phyloP scores from a whole-genome alignment of 495 filamentous ascomycete genomes.

The Penicillium longicatenatum region DNA sequence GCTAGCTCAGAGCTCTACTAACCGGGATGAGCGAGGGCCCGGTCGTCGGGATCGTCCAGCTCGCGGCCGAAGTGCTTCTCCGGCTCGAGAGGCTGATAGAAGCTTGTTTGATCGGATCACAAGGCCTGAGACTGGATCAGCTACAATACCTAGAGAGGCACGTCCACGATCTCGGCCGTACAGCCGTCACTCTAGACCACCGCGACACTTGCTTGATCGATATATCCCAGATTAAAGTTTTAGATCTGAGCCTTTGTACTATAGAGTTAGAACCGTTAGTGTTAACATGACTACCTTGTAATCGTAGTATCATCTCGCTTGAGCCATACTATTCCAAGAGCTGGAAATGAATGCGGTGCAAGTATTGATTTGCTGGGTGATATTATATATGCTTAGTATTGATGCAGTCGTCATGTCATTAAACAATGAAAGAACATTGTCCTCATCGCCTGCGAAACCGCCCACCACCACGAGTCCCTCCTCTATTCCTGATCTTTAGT shows the following conservation, averaged over 20 bases:
- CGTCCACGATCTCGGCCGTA: constrained; percentile 19
- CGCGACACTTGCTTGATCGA: constrained; percentile 34
- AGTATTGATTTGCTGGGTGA: constrained; percentile 10
- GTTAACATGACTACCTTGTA: neutral
- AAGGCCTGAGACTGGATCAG: constrained; percentile 16
- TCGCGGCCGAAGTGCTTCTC: constrained; percentile 26
- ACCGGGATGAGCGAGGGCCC: neutral
- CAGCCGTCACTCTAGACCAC: constrained; percentile 26
- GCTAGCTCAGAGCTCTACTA: neutral
- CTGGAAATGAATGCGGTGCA: neutral
- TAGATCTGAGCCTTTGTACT: neutral
- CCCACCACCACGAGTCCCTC: constrained; percentile 41
- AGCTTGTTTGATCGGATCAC: constrained; percentile 29
- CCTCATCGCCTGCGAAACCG: constrained; percentile 49
- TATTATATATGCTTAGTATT: constrained; percentile 22
- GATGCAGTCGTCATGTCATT: constrained; percentile 38
- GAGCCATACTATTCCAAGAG: neutral
- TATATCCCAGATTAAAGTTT: constrained; percentile 42
- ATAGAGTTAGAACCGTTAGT: neutral
- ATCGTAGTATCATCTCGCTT: neutral
- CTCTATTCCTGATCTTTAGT: constrained; percentile 71
- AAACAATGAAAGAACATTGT: constrained; percentile 12
- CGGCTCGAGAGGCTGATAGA: constrained; percentile 21
- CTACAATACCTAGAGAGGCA: constrained; percentile 7
- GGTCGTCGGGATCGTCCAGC: neutral